Percentiles rank a stretch among this genome's conserved stretches.
Conservation (phyloP, 371 early-diverging fungal species). For the Mortierella sp. region DNA sequence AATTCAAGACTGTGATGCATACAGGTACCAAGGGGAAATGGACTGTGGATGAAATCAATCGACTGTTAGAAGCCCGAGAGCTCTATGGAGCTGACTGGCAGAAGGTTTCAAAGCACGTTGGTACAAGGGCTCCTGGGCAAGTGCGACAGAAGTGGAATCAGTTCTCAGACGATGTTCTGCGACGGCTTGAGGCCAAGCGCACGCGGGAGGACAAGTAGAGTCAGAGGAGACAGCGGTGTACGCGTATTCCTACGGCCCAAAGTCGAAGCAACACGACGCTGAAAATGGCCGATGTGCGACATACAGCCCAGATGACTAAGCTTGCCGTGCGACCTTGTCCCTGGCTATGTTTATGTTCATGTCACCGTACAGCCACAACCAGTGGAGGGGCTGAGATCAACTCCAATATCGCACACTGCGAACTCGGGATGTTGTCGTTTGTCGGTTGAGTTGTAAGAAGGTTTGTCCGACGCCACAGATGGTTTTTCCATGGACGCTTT, state of each 20-base stretch:
- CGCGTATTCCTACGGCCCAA: constrained; percentile 2
- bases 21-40: constrained; percentile 40
- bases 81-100: constrained; percentile 31
- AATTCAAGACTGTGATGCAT: constrained; percentile 37
- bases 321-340: no score
- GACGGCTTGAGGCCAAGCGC: constrained; percentile 15
- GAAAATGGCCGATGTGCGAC: no score
- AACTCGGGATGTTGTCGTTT: no score
- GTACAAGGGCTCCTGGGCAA: constrained; percentile 23
- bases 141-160: constrained; percentile 33
- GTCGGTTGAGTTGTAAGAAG: no score
- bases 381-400: no score
- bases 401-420: no score
- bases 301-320: no score
- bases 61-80: constrained; percentile 15
- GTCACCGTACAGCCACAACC: no score
- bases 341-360: no score
- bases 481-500: no score
- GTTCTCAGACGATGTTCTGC: constrained; percentile 22
- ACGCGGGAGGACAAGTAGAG: neutral
- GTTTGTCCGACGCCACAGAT: no score
- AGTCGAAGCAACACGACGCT: no score
- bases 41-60: constrained; percentile 15
- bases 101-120: constrained; percentile 22
- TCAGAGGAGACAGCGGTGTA: neutral